Percentiles rank a stretch among this genome's conserved stretches.
These are phyloP conservation scores for Benincasa hispida DNA, from an alignment of 306 rosid genomes.

Conservation along the genomic window DNA sequence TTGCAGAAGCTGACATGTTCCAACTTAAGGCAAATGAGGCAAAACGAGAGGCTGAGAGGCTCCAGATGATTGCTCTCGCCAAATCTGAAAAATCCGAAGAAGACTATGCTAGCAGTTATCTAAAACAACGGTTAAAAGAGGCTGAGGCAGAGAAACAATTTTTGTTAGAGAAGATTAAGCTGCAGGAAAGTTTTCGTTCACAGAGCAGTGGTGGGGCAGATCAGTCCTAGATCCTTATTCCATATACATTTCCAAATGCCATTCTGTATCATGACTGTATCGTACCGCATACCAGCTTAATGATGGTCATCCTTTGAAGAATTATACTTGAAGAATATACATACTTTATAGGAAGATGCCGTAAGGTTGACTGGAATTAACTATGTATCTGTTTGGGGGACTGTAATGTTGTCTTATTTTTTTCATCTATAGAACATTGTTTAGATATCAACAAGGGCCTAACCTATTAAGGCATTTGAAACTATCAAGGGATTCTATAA, in stretches of 20 bases:
- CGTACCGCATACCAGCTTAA: background rate
- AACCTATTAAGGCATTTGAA: background rate
- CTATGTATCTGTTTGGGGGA: background rate
- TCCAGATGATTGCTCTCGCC: constrained; percentile 83
- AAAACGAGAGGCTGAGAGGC: constrained; percentile 86
- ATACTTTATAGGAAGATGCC: background rate
- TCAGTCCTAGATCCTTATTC: constrained; percentile 51
- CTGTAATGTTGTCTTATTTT: background rate
- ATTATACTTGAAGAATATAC: background rate
- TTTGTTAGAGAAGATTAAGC: constrained; percentile 85
- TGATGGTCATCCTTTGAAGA: background rate
- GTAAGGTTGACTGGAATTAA: background rate
- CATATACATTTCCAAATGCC: constrained; percentile 12
- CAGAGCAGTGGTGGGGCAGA: constrained; percentile 62
- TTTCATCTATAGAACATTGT: background rate
- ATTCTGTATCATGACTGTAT: background rate
- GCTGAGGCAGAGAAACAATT: constrained; percentile 98
- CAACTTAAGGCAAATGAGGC: constrained; percentile 91
- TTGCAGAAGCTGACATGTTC: constrained; percentile 97
- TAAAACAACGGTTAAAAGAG: constrained; percentile 76
- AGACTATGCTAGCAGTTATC: constrained; percentile 77
- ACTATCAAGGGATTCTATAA: background rate
- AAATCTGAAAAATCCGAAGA: constrained; percentile 96
- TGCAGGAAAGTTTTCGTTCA: constrained; percentile 85
- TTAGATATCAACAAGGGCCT: background rate